Conservation (phyloP, 805 yeast species). For the Candida schatavii region DNA sequence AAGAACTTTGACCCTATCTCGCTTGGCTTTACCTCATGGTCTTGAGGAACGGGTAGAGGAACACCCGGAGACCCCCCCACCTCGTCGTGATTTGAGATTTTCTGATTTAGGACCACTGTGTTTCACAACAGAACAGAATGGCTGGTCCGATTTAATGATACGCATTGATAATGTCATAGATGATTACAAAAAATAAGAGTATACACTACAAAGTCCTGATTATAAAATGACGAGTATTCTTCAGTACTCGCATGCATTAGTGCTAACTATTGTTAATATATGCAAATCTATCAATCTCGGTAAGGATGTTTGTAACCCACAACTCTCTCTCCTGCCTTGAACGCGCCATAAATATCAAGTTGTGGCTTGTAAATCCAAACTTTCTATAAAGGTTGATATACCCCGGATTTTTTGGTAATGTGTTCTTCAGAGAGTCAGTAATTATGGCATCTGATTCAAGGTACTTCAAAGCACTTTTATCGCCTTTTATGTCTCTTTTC, state of each 20-base stretch:
- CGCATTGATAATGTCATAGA: background rate
- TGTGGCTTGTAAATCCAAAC: slow-evolving; percentile 64
- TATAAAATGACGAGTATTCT: too few relatives aligned
- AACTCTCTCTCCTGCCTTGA: slow-evolving; percentile 79
- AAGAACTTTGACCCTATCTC: too few relatives aligned
- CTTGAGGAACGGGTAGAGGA: too few relatives aligned
- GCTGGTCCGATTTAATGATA: slow-evolving; percentile 7
- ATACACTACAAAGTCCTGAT: too few relatives aligned
- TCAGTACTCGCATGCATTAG: background rate
- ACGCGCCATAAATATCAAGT: slow-evolving; percentile 74
- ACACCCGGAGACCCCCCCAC: too few relatives aligned
- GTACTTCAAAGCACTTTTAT: slow-evolving; percentile 11
- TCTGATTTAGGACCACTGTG: too few relatives aligned
- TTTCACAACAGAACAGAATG: too few relatives aligned
- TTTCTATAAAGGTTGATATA: slow-evolving; percentile 45
- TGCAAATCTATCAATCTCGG: slow-evolving; percentile 43
- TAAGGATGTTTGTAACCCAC: slow-evolving; percentile 60
- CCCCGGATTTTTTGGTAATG: slow-evolving; percentile 38
- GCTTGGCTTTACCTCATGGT: too few relatives aligned
- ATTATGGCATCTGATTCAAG: slow-evolving; percentile 3
- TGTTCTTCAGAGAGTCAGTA: slow-evolving; percentile 3
- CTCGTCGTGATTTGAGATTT: too few relatives aligned
- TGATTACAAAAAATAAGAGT: background rate
- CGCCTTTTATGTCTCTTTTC: slow-evolving; percentile 45
- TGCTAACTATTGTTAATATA: background rate